Evolutionary conservation across 2,329 filamentous ascomycete genomes (phyloP), one percentile per base, ranked within the genome.

Genomic region (Cercospora nicotianae): DNA sequence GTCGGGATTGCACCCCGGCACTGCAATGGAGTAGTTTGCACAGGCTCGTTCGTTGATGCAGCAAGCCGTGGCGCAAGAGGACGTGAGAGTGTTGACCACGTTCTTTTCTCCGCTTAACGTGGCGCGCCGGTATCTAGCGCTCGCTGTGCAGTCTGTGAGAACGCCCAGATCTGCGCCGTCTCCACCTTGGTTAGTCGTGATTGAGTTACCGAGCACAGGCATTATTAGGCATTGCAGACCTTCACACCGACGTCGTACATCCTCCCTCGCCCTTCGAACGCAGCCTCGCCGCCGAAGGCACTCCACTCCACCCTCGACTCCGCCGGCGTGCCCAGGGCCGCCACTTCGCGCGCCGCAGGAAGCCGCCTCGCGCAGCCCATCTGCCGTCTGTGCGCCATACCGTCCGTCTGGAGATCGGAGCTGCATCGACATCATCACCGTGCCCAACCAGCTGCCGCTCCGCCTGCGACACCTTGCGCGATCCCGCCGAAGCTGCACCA

Each of bases 361-460:
- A 42, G 60, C 62, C 45, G 23, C 23, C 60, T 20, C 28, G 8
- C 16, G 20, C 33, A 39, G n/a, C 36, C 60, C 60, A n/a, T 59
- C 55, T 31, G 31, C 55, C 23, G 30, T 63, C 59, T 39, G 20
- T 39, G 58, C 53, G 26, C 30, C 55, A 39, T 53, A 51, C 55
- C 33, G 28, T 51, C 30, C 33, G 30, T 60, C 60, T 23, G 20
- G 36, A 51, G 31, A 59, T 48, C 48, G 31, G 23, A 12, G 33
- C n/a, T 51, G 45, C 45, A 26, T 51, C 45, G 45, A 42, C 60
- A 59, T 42, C 58, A 39, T 26, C 59, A 61, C 20, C 59, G 59
- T 39, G 59, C 31, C 31, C 59, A 31, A 33, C 59, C 59, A 26
- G 57, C 26, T 30, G 20, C 28, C 36, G 36, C 36, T 42, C 36